Evolutionary conservation across 2,329 filamentous ascomycete species (phyloP).

Genomic region (Zopfia rhizophila): DNA sequence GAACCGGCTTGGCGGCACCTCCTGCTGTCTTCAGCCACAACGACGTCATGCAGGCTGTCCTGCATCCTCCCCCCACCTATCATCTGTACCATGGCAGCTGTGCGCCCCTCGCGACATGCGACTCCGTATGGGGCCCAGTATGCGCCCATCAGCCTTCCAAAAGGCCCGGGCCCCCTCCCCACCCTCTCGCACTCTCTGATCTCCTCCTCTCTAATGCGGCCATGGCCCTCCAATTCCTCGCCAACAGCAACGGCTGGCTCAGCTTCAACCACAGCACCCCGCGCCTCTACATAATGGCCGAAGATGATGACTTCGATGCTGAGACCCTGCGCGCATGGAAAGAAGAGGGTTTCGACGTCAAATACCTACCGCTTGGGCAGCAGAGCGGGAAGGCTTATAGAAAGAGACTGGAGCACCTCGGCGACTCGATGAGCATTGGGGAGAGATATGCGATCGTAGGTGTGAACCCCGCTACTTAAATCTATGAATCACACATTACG

Average conservation of each 20-base stretch:
- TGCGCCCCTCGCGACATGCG: no score
- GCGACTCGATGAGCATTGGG: constrained; percentile 66
- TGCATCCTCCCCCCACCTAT: no score
- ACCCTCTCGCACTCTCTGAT: no score
- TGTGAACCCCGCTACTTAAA: constrained; percentile 48
- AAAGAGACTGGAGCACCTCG: constrained; percentile 60
- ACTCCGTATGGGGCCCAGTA: no score
- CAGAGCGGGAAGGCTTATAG: constrained; percentile 61
- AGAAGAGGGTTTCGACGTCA: constrained; percentile 69
- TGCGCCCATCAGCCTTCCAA: no score
- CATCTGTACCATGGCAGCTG: no score
- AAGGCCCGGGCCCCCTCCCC: no score
- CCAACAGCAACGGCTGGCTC: constrained; percentile 50
- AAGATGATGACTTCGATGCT: constrained; percentile 66
- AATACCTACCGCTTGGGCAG: constrained; percentile 65
- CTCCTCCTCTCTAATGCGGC: no score
- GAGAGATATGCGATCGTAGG: constrained; percentile 72
- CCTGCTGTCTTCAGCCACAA: no score
- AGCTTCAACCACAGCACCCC: constrained; percentile 55
- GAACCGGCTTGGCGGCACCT: no score
- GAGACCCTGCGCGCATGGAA: constrained; percentile 65
- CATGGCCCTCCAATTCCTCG: constrained; percentile 50
- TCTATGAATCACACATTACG: constrained; percentile 1
- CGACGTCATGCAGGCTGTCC: no score
- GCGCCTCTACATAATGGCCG: constrained; percentile 61